phyloP scores from a whole-genome alignment of 108 stramenopile species.

The Cyclotella atomus region DNA sequence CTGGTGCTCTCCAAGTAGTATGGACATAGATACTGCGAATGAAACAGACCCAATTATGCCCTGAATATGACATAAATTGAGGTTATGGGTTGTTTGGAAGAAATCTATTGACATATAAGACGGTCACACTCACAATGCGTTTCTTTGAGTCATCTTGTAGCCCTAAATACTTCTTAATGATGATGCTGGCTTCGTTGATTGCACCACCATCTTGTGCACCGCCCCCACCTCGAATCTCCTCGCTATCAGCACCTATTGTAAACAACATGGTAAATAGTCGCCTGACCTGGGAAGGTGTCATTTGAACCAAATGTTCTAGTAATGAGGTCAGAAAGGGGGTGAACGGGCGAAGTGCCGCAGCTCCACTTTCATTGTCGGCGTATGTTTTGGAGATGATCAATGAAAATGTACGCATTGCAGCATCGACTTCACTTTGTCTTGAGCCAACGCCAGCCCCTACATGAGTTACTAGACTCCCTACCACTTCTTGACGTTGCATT shows the following conservation, averaged over 20 bases:
- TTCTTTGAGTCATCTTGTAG: constrained; percentile 31
- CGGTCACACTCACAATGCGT: constrained; percentile 31
- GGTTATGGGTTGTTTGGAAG: background rate
- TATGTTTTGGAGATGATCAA: constrained; percentile 29
- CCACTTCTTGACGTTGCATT: constrained; percentile 31
- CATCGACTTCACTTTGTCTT: constrained; percentile 48
- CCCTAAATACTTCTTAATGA: constrained; percentile 50
- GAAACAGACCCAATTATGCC: constrained; percentile 57
- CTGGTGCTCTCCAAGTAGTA: constrained; percentile 19
- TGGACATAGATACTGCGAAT: constrained; percentile 52
- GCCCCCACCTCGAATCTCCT: constrained; percentile 1
- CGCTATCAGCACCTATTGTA: constrained; percentile 37
- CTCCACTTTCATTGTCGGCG: constrained; percentile 11
- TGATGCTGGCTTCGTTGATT: constrained; percentile 51
- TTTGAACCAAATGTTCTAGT: constrained; percentile 47
- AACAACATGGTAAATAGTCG: constrained; percentile 51
- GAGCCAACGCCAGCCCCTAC: constrained; percentile 44
- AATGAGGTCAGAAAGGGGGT: constrained; percentile 43
- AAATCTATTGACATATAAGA: background rate
- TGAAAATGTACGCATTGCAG: constrained; percentile 53
- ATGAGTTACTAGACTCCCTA: constrained; percentile 42
- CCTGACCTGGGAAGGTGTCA: constrained; percentile 51
- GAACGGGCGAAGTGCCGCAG: constrained; percentile 44
- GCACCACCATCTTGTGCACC: constrained; percentile 29
- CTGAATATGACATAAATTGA: background rate